These are phyloP conservation scores for Globisporangium nagaii DNA, from an alignment of 352 stramenopile species.

Conservation along the genomic window DNA sequence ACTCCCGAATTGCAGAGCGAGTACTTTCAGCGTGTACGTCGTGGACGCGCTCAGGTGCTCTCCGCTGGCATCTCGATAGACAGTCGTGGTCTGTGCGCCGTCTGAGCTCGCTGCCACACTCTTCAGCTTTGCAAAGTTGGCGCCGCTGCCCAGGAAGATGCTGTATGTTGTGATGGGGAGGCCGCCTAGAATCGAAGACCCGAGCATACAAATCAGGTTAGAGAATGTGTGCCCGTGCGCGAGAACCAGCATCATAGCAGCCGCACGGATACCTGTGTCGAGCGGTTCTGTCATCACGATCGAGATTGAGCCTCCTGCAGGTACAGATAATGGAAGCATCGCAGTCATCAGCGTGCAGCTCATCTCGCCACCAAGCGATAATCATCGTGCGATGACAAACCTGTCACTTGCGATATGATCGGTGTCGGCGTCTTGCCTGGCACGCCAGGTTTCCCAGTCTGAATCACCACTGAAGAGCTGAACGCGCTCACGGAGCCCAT, in stretches of 20 bases:
- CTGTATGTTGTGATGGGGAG: constrained; percentile 25
- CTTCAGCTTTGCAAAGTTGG: constrained; percentile 19
- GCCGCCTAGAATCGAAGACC: constrained; percentile 13
- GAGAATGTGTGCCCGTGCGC: too few relatives aligned
- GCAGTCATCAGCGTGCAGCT: neutral
- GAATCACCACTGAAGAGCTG: constrained; percentile 19
- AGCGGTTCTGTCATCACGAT: constrained; percentile 26
- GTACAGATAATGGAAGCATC: neutral
- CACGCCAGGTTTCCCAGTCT: constrained; percentile 17
- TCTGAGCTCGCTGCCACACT: constrained; percentile 16
- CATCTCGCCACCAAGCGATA: neutral
- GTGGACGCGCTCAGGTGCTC: constrained; percentile 15
- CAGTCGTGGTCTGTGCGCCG: constrained; percentile 6
- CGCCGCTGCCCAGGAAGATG: constrained; percentile 17
- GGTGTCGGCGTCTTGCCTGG: constrained; percentile 36
- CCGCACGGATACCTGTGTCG: constrained; percentile 47
- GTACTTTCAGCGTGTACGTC: constrained; percentile 33
- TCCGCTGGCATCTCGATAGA: constrained; percentile 16
- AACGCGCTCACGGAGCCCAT: constrained; percentile 18
- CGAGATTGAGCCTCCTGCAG: constrained; percentile 25
- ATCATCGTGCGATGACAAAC: constrained; percentile 15
- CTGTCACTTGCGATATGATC: constrained; percentile 23
- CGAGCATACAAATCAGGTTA: neutral
- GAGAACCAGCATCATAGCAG: too few relatives aligned
- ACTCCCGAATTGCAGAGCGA: constrained; percentile 32